Conservation (phyloP, 2,329 filamentous ascomycete species). For the Hypoxylon sp. region DNA sequence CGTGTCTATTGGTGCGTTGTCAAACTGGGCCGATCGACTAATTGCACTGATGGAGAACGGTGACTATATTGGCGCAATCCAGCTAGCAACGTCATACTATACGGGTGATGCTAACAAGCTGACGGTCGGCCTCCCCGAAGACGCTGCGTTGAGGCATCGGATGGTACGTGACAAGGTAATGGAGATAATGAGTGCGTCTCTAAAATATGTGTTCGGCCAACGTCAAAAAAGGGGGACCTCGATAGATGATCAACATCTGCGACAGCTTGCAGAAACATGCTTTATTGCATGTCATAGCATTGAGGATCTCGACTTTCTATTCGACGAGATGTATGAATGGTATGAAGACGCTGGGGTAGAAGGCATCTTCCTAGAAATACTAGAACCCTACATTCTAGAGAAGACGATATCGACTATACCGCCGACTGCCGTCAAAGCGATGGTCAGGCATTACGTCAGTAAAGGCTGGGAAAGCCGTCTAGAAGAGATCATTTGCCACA, state of each 20-base stretch:
- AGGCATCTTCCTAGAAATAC: constrained; percentile 84
- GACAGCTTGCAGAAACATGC: constrained; percentile 83
- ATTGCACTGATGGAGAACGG: constrained; percentile 96
- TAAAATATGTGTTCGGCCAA: constrained; percentile 87
- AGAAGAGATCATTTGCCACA: constrained; percentile 94
- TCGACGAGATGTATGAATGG: constrained; percentile 90
- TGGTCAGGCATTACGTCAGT: constrained; percentile 84
- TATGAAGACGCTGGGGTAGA: constrained; percentile 83
- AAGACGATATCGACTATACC: constrained; percentile 80
- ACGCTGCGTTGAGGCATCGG: constrained; percentile 78
- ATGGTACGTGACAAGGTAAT: constrained; percentile 90
- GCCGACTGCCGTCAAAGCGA: constrained; percentile 84
- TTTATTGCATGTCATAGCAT: constrained; percentile 87
- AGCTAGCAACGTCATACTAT: constrained; percentile 92
- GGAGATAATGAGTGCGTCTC: constrained; percentile 92
- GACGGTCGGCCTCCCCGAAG: constrained; percentile 92
- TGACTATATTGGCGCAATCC: constrained; percentile 93
- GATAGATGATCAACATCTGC: constrained; percentile 71
- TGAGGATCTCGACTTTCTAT: constrained; percentile 83
- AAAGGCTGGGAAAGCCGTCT: constrained; percentile 81
- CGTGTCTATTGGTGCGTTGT: constrained; percentile 88
- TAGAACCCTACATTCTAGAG: constrained; percentile 90
- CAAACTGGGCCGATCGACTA: constrained; percentile 96
- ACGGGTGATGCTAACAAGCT: constrained; percentile 92
- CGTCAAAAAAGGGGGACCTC: constrained; percentile 63